Evolutionary conservation across 352 stramenopile genomes (phyloP).

Genomic region (Hyaloperonospora brassicae): DNA sequence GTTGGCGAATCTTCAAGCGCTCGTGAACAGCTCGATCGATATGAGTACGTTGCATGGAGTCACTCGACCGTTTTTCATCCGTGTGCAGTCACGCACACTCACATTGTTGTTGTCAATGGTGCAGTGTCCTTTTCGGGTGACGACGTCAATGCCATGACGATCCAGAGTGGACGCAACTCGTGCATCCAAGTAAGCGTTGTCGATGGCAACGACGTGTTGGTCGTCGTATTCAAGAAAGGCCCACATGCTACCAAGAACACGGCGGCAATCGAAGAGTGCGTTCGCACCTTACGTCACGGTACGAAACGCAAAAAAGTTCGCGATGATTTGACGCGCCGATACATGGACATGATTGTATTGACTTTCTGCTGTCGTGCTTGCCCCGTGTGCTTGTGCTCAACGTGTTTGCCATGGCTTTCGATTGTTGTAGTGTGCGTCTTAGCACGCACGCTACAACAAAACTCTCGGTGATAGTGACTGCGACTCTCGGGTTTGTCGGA

Average conservation of each 20-base stretch:
- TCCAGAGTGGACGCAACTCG: slow-evolving; percentile 78
- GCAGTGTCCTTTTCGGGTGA: slow-evolving; percentile 79
- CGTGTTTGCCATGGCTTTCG: not conserved
- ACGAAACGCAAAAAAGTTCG: slow-evolving; percentile 9
- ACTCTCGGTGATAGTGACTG: slow-evolving; percentile 33
- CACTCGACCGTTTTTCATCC: not conserved
- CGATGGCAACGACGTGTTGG: slow-evolving; percentile 54
- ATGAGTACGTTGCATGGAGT: slow-evolving; percentile 50
- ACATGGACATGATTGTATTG: not conserved
- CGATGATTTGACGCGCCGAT: not conserved
- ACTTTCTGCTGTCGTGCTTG: not conserved
- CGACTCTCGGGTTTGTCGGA: not conserved
- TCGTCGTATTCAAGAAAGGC: slow-evolving; percentile 87
- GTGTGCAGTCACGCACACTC: not conserved
- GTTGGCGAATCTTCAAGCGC: slow-evolving; percentile 83
- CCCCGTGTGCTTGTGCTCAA: too few relatives aligned
- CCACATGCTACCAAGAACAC: slow-evolving; percentile 55
- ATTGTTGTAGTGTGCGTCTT: slow-evolving; percentile 43
- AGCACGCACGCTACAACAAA: slow-evolving; percentile 62
- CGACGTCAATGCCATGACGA: slow-evolving; percentile 76
- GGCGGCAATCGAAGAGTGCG: slow-evolving; percentile 71
- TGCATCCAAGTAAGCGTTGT: slow-evolving; percentile 85
- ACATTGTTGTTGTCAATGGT: not conserved
- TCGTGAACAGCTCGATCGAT: slow-evolving; percentile 79
- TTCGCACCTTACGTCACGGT: slow-evolving; percentile 72